Conservation (phyloP, 2,329 filamentous ascomycete species). For the Penicillium occitanis region DNA sequence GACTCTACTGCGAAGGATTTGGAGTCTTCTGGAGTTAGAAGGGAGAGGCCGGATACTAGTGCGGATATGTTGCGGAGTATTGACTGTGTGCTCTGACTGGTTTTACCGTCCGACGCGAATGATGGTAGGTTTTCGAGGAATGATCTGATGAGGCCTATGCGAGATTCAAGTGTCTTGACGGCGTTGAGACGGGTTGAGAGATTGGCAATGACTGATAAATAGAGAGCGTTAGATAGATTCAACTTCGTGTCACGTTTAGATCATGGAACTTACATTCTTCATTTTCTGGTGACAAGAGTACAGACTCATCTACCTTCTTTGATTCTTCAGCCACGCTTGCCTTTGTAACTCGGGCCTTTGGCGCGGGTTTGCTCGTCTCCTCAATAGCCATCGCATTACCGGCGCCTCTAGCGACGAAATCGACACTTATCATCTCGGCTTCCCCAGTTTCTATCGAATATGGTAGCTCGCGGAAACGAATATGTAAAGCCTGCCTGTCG, state of each 20-base stretch:
- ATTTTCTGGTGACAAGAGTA: conserved; percentile 57
- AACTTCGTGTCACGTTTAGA: background rate
- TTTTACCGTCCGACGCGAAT: conserved; percentile 58
- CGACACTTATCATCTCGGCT: conserved; percentile 96
- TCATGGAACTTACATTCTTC: conserved; percentile 56
- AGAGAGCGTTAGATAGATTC: conserved; percentile 15
- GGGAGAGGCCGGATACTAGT: conserved; percentile 76
- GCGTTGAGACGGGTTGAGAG: conserved; percentile 89
- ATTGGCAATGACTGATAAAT: conserved; percentile 55
- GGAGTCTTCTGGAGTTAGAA: conserved; percentile 71
- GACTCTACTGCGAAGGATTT: conserved; percentile 68
- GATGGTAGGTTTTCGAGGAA: conserved; percentile 74
- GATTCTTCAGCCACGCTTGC: conserved; percentile 39
- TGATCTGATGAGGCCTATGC: conserved; percentile 68
- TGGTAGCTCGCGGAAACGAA: conserved; percentile 78
- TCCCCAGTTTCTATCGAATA: conserved; percentile 92
- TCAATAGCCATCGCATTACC: conserved; percentile 71
- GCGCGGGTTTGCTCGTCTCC: conserved; percentile 23
- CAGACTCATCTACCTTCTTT: conserved; percentile 29
- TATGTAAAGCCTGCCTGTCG: conserved; percentile 54
- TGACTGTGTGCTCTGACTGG: conserved; percentile 55
- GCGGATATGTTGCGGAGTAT: conserved; percentile 87
- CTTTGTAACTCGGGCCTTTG: conserved; percentile 29
- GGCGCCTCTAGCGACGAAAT: conserved; percentile 83
- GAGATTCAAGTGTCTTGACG: conserved; percentile 84